Evolutionary conservation across 371 early-diverging fungal genomes (phyloP), one percentile per base, ranked within the genome.

Genomic region (Fennellomyces sp.): DNA sequence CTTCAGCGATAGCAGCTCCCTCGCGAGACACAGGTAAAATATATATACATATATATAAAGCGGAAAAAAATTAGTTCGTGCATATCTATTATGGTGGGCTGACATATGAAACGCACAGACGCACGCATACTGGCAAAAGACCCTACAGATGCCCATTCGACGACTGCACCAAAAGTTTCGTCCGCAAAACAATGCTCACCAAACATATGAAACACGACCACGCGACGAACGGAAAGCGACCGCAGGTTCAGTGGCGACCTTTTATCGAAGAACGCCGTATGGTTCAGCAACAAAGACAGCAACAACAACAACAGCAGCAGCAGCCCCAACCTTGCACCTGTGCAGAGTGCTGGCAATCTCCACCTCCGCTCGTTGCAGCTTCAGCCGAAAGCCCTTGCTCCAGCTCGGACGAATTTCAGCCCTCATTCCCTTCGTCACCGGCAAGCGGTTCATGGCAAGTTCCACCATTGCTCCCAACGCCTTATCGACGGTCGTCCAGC

Each of bases 91-190:
- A 33, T 33, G 13, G 6, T 33, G 35, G 35, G 47, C 19, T n/a
- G n/a, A n/a, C n/a, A n/a, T n/a, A n/a, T n/a, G n/a, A n/a, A n/a
- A n/a, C 49, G 39, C 38, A 60, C 53, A 74, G 80, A 49, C 84
- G 89, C 54, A 88, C 87, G 17, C 91, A 91, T 56, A 84, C 89
- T 5, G 90, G 90, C 12, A 88, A 86, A 76, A 70, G 88, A 52
- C 88, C 91, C 23, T 90, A 88, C 64, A 75, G 79, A 63, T 88
- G 88, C 61, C 71, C 75, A 23, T 71, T 80, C 45, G 83, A 81
- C 17, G 83, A 71, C 27, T 88, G 88, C 49, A 78, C 80, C 25
- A 88, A 85, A 59, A 88, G 85, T 41, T 87, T 85, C 72, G 84
- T 85, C 47, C 78, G 88, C 56, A 88, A 88, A 76, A 88, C 88